Percentiles rank a stretch among this genome's conserved stretches.
Evolutionary conservation across 139 green algal species (phyloP).

Genomic region (Chlamydomonas eustigma): DNA sequence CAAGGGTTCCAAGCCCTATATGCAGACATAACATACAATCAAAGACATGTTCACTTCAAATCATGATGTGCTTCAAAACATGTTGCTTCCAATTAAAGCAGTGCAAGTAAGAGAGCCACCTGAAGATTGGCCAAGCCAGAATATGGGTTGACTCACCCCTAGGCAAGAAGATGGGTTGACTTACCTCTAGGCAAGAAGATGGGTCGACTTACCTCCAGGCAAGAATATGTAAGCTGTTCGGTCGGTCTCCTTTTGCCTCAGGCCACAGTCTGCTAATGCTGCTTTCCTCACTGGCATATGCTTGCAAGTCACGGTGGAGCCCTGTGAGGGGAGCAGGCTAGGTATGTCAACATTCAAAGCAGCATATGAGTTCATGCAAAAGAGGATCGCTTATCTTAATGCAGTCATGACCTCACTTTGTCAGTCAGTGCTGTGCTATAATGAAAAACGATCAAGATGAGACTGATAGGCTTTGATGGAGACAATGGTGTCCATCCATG

Average conservation of each 20-base stretch:
- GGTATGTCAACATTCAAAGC: too few species aligned
- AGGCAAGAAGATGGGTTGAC: neutral
- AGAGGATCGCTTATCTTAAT: too few species aligned
- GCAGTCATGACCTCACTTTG: too few species aligned
- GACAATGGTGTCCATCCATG: too few species aligned
- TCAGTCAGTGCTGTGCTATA: too few species aligned
- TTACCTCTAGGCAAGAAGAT: neutral
- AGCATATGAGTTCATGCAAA: too few species aligned
- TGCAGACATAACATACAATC: neutral
- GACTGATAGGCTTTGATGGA: too few species aligned
- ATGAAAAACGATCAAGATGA: too few species aligned
- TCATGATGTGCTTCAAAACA: too few species aligned
- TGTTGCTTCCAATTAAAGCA: neutral
- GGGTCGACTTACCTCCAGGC: slow-evolving; percentile 32
- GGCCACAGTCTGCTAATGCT: neutral
- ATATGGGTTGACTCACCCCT: neutral
- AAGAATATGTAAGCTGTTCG: slow-evolving; percentile 71
- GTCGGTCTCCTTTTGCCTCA: slow-evolving; percentile 14
- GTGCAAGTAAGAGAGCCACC: neutral
- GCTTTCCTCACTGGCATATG: slow-evolving; percentile 26
- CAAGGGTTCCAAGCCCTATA: slow-evolving; percentile 44
- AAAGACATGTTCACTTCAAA: neutral
- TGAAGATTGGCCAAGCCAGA: neutral
- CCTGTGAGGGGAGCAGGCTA: neutral
- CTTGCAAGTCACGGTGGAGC: slow-evolving; percentile 23